Evolutionary conservation across 495 filamentous ascomycete species (phyloP).

Genomic region (Aspergillus hancockii): DNA sequence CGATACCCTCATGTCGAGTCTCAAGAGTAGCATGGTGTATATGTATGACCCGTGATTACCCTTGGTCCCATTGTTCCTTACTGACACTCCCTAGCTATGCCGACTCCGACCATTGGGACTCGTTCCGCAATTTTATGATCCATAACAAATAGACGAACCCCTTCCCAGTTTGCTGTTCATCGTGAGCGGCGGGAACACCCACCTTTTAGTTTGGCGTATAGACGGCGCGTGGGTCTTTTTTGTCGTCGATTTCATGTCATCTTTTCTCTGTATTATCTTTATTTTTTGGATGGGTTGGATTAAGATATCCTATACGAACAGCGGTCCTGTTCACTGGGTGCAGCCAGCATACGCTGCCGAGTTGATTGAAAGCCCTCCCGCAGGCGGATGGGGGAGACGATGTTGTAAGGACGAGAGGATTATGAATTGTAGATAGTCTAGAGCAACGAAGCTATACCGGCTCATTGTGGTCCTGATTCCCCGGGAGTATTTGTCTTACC

Average conservation of each 20-base stretch:
- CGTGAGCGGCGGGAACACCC: not conserved
- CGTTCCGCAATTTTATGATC: slow-evolving; percentile 72
- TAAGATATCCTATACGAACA: not conserved
- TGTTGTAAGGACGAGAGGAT: not conserved
- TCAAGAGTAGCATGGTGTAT: slow-evolving; percentile 97
- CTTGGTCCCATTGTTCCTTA: not conserved
- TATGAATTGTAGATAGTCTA: not conserved
- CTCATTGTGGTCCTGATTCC: not conserved
- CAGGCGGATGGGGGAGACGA: slow-evolving; percentile 14
- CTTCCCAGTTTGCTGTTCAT: slow-evolving; percentile 16
- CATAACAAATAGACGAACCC: slow-evolving; percentile 72
- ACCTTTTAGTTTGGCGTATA: slow-evolving; percentile 30
- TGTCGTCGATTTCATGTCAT: slow-evolving; percentile 17
- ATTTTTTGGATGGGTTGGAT: not conserved
- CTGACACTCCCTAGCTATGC: slow-evolving; percentile 53
- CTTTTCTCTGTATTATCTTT: slow-evolving; percentile 29
- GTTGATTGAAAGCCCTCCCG: slow-evolving; percentile 4
- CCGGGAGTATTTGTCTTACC: not conserved
- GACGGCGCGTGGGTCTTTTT: slow-evolving; percentile 24
- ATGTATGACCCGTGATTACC: slow-evolving; percentile 66
- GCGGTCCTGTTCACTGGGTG: not conserved
- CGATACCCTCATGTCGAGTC: slow-evolving; percentile 81
- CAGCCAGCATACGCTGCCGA: slow-evolving; percentile 1
- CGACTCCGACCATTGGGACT: slow-evolving; percentile 82
- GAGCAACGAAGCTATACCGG: not conserved